Evolutionary conservation across 2,329 filamentous ascomycete genomes (phyloP).

Genomic region (Harringtonia lauricola): DNA sequence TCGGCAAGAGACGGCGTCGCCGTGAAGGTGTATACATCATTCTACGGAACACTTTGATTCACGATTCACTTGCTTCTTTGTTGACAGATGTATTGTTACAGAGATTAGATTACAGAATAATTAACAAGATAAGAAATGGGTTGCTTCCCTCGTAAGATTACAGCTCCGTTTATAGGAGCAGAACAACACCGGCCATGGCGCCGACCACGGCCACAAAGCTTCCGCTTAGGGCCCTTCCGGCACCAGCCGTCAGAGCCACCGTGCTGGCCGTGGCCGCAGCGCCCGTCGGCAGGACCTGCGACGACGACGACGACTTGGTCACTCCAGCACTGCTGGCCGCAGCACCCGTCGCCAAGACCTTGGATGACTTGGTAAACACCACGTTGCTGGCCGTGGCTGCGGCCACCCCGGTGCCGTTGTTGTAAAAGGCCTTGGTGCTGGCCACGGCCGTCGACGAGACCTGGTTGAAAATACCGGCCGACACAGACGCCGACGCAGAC

Average conservation of each 20-base stretch:
- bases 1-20: too few relatives aligned
- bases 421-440: not conserved
- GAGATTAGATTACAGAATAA: too few relatives aligned
- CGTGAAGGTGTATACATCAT: too few relatives aligned
- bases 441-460: not conserved
- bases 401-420: slow-evolving; percentile 5
- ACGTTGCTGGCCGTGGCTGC: too few relatives aligned
- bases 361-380: too few relatives aligned
- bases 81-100: too few relatives aligned
- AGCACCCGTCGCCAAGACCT: too few relatives aligned
- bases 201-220: slow-evolving; percentile 1
- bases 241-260: slow-evolving; percentile 6
- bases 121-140: too few relatives aligned
- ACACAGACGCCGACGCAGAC: not conserved
- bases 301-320: not conserved
- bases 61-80: too few relatives aligned
- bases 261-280: not conserved
- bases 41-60: too few relatives aligned
- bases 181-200: slow-evolving; percentile 1
- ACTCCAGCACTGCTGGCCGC: not conserved
- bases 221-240: slow-evolving; percentile 1
- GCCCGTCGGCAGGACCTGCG: not conserved
- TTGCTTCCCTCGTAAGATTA: too few relatives aligned
- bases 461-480: not conserved
- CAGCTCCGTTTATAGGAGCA: slow-evolving; percentile 4